Evolutionary conservation across 2,329 filamentous ascomycete genomes (phyloP).

Genomic region (Colletotrichum trifolii): DNA sequence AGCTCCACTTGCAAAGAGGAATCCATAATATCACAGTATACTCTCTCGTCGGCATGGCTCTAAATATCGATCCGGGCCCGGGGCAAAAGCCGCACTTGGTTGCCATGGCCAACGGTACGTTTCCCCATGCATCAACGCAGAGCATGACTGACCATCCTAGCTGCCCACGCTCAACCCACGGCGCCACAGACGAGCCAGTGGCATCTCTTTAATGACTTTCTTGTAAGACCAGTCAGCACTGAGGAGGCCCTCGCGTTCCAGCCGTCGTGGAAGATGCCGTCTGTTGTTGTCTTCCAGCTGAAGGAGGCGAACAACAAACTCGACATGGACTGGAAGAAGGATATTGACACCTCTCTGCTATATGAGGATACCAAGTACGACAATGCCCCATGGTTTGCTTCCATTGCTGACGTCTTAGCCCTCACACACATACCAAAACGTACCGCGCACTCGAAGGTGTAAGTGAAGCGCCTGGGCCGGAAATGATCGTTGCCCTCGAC

Average conservation of each 20-base stretch:
- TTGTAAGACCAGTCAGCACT: slow-evolving; percentile 82
- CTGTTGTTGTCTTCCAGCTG: slow-evolving; percentile 86
- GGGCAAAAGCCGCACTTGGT: slow-evolving; percentile 92
- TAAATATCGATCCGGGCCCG: slow-evolving; percentile 88
- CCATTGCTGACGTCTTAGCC: slow-evolving; percentile 48
- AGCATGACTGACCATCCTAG: slow-evolving; percentile 49
- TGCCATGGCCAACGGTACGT: slow-evolving; percentile 83
- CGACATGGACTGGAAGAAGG: slow-evolving; percentile 86
- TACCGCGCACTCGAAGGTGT: slow-evolving; percentile 68
- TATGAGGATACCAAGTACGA: slow-evolving; percentile 74
- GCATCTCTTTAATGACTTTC: slow-evolving; percentile 98
- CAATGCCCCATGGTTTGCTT: neutral
- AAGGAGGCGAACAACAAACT: slow-evolving; percentile 84
- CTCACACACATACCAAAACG: slow-evolving; percentile 59
- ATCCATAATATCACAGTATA: slow-evolving; percentile 88
- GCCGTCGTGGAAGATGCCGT: slow-evolving; percentile 90
- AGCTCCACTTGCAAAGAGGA: slow-evolving; percentile 80
- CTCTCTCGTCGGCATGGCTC: slow-evolving; percentile 88
- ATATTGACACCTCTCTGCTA: slow-evolving; percentile 84
- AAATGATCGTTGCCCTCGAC: slow-evolving; percentile 87
- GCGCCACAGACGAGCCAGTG: slow-evolving; percentile 76
- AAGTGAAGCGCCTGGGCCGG: slow-evolving; percentile 74
- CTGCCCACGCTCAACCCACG: slow-evolving; percentile 72
- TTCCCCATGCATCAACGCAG: neutral
- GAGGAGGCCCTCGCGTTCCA: slow-evolving; percentile 93